Conservation (phyloP, 1,284 basidiomycete species). For the Naganishia cerealis region DNA sequence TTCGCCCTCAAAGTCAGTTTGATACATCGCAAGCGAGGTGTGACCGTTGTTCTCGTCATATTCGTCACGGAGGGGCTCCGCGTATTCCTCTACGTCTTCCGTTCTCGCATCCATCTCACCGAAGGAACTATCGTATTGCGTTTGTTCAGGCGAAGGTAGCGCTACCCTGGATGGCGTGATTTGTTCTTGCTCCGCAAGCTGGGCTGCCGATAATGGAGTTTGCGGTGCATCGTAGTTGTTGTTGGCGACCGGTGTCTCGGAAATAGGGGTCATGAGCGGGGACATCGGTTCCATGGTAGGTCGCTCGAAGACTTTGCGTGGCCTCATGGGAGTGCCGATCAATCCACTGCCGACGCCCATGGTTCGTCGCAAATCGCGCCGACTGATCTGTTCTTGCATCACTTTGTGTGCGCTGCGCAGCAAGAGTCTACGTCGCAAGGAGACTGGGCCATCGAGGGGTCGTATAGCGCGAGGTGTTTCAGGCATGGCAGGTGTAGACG, state of each 20-base stretch:
- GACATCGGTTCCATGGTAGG: conserved; percentile 13
- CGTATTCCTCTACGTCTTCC: conserved; percentile 3
- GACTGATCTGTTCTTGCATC: conserved; percentile 39
- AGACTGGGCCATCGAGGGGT: conserved; percentile 43
- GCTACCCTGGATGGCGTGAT: conserved; percentile 32
- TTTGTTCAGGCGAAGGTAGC: conserved; percentile 30
- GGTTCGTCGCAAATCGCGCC: conserved; percentile 37
- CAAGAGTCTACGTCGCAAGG: conserved; percentile 47
- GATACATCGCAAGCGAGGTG: conserved; percentile 19
- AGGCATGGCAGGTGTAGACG: conserved; percentile 34
- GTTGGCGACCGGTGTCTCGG: conserved; percentile 26
- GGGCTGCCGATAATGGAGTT: not conserved
- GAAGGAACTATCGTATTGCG: conserved; percentile 20
- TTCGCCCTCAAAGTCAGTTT: conserved; percentile 27
- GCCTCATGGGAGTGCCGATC: conserved; percentile 12
- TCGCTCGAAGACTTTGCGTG: not conserved
- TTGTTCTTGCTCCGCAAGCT: conserved; percentile 35
- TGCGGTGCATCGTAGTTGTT: conserved; percentile 38
- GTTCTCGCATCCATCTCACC: conserved; percentile 29
- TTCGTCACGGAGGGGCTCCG: conserved; percentile 13
- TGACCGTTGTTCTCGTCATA: not conserved
- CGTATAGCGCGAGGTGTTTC: conserved; percentile 41
- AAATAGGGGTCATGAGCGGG: conserved; percentile 7
- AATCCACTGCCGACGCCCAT: conserved; percentile 45
- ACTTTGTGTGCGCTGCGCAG: conserved; percentile 49